phyloP scores from a whole-genome alignment of 352 stramenopile genomes.

The Proteromonas lacertae region DNA sequence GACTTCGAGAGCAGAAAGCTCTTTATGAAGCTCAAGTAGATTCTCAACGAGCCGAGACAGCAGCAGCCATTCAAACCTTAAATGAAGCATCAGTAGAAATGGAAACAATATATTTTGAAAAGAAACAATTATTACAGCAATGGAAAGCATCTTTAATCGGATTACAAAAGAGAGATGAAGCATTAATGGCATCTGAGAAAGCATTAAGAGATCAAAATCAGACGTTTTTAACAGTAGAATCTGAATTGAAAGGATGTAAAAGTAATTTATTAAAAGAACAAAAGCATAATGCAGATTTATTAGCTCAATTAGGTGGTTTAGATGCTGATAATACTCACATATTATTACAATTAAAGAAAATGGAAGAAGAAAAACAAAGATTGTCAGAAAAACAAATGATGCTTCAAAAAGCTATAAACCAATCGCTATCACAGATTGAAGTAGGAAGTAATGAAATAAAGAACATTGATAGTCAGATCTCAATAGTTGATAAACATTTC shows the following conservation, averaged over 20 bases:
- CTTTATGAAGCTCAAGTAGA: conserved; percentile 31
- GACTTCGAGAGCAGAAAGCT: conserved; percentile 35
- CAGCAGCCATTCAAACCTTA: conserved; percentile 37
- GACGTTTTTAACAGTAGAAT: conserved; percentile 24
- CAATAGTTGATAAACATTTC: conserved; percentile 23
- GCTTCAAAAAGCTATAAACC: conserved; percentile 36
- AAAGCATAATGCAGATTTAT: background rate
- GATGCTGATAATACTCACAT: too few species aligned
- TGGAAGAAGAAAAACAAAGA: too few species aligned
- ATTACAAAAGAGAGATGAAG: conserved; percentile 49
- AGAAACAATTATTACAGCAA: conserved; percentile 67
- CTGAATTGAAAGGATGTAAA: conserved; percentile 43
- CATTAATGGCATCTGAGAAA: conserved; percentile 37
- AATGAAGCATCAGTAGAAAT: conserved; percentile 42
- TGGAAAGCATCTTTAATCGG: conserved; percentile 66
- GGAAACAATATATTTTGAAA: conserved; percentile 59
- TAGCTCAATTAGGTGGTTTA: too few species aligned
- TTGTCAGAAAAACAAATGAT: too few species aligned
- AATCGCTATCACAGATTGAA: conserved; percentile 39
- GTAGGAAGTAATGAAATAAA: too few species aligned
- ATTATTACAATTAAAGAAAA: too few species aligned
- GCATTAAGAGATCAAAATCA: conserved; percentile 38
- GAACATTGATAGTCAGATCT: conserved; percentile 16
- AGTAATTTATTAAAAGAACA: conserved; percentile 1
- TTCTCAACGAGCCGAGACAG: conserved; percentile 36